A percentile compares a stretch with the other conserved stretches of the same genome.
Evolutionary conservation across 192 early-diverging fungal species (phyloP).

Genomic region (Dimargaris xerosporica): DNA sequence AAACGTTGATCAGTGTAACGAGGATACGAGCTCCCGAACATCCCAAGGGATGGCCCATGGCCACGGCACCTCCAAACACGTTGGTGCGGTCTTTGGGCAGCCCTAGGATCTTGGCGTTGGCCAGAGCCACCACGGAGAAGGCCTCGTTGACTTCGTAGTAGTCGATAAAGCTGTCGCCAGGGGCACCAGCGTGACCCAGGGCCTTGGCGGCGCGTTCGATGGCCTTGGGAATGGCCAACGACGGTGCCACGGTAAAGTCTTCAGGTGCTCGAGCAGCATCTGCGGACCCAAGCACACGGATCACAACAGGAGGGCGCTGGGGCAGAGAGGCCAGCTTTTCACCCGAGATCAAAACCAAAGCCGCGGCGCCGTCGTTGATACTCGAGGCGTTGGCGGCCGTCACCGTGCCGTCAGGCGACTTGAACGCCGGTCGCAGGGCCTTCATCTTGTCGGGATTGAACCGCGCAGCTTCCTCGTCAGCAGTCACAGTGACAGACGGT

Average conservation of each 20-base stretch:
- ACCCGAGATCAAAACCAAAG: conserved; percentile 68
- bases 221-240: conserved; percentile 82
- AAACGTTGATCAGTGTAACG: conserved; percentile 63
- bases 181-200: too few species aligned
- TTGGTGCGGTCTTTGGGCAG: conserved; percentile 56
- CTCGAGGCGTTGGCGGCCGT: conserved; percentile 94
- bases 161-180: conserved; percentile 82
- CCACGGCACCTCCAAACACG: conserved; percentile 67
- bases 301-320: conserved; percentile 72
- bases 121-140: conserved; percentile 81
- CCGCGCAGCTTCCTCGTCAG: conserved; percentile 92
- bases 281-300: conserved; percentile 73
- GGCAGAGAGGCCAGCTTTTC: conserved; percentile 56
- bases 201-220: conserved; percentile 70
- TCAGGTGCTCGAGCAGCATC: conserved; percentile 83
- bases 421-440: conserved; percentile 60
- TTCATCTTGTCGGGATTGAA: conserved; percentile 84
- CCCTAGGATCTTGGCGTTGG: conserved; percentile 76
- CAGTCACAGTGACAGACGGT: conserved; percentile 27
- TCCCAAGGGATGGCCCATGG: conserved; percentile 70
- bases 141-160: conserved; percentile 97
- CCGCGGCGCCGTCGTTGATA: conserved; percentile 92
- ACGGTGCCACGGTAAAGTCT: conserved; percentile 91
- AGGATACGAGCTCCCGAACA: conserved; percentile 70
- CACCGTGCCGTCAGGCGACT: conserved; percentile 77